These are phyloP conservation scores for Fusarium torreyae DNA, from an alignment of 2,329 filamentous ascomycete species.

Conservation along the genomic window DNA sequence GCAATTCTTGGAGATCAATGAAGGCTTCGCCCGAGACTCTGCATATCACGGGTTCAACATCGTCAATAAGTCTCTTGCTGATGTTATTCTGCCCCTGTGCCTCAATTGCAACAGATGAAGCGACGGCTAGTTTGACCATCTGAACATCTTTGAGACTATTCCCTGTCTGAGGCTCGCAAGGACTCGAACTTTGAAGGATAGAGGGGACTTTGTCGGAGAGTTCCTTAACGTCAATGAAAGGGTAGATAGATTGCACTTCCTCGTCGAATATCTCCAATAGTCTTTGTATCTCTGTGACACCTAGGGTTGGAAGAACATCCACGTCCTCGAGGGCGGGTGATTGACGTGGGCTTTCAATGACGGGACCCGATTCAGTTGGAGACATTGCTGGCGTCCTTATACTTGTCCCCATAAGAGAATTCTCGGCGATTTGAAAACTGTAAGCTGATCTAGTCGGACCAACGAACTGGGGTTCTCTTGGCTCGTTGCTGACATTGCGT, in stretches of 20 bases:
- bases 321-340: not conserved
- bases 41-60: conserved; percentile 25
- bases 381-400: not conserved
- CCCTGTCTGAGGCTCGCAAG: not conserved
- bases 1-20: conserved; percentile 13
- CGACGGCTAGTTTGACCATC: conserved; percentile 16
- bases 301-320: not conserved
- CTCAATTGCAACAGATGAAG: conserved; percentile 7
- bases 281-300: not conserved
- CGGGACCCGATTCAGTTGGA: not conserved
- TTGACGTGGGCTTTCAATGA: not conserved
- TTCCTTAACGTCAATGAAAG: conserved; percentile 6
- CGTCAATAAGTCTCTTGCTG: conserved; percentile 13
- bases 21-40: conserved; percentile 14
- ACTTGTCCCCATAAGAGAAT: not conserved
- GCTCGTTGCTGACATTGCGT: conserved; percentile 6
- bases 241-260: conserved; percentile 9
- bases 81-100: conserved; percentile 14
- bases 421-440: conserved; percentile 21
- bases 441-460: conserved; percentile 15
- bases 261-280: conserved; percentile 7
- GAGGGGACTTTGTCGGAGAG: not conserved
- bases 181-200: not conserved
- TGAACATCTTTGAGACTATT: conserved; percentile 15
- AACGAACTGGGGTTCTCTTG: conserved; percentile 13